Evolutionary conservation across 2,329 filamentous ascomycete genomes (phyloP).

Genomic region (Aspergillus neoniger): DNA sequence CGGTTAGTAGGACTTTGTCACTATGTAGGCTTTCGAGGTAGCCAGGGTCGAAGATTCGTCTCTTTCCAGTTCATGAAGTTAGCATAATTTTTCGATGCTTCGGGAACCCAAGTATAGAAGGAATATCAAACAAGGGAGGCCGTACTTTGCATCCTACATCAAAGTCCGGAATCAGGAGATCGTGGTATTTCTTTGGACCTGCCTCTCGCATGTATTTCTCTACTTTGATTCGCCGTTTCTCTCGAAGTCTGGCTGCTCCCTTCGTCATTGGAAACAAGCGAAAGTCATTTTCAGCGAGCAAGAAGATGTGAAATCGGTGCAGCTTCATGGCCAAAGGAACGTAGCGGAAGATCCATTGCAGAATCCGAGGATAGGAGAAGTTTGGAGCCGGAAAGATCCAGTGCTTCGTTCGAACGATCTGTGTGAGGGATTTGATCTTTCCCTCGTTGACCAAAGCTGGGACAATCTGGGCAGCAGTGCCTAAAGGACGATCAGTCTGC

Average conservation of each 20-base stretch:
- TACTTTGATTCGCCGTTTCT: constrained; percentile 35
- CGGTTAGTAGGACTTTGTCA: no score
- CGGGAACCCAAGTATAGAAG: no score
- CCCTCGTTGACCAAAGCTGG: constrained; percentile 30
- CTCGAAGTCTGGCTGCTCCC: constrained; percentile 42
- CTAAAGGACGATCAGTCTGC: constrained; percentile 5
- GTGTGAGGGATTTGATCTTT: constrained; percentile 56
- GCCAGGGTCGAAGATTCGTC: no score
- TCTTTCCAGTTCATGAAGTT: no score
- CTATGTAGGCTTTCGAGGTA: no score
- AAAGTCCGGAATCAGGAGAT: no score
- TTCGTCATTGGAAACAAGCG: constrained; percentile 47
- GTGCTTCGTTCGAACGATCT: constrained; percentile 59
- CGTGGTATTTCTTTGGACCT: no score
- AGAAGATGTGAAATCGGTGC: constrained; percentile 39
- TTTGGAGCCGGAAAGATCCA: constrained; percentile 53
- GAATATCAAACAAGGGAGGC: no score
- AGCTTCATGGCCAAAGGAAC: constrained; percentile 48
- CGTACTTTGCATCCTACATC: no score
- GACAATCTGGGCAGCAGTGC: constrained; percentile 31
- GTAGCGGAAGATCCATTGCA: constrained; percentile 52
- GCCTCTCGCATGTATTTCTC: constrained; percentile 33
- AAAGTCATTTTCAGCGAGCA: constrained; percentile 25
- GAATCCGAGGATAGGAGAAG: constrained; percentile 50
- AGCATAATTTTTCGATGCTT: no score